Evolutionary conservation across 2,329 filamentous ascomycete species (phyloP).

Genomic region (Microsporum canis): DNA sequence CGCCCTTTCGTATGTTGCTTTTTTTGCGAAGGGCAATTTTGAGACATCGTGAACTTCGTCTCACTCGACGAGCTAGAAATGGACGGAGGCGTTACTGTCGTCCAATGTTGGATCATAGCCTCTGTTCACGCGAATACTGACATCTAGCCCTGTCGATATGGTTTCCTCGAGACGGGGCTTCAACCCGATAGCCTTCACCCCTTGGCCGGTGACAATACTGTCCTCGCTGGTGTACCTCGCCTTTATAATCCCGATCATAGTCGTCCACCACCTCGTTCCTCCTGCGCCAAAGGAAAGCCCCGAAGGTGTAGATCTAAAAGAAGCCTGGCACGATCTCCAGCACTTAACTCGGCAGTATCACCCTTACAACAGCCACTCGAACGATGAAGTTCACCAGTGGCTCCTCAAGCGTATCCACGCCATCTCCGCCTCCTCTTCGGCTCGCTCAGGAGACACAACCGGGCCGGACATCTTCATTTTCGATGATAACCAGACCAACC

Average conservation of each 20-base stretch:
- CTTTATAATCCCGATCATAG: slow-evolving; percentile 58
- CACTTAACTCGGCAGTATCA: slow-evolving; percentile 64
- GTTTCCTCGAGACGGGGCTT: slow-evolving; percentile 22
- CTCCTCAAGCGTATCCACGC: slow-evolving; percentile 58
- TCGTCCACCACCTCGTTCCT: slow-evolving; percentile 67
- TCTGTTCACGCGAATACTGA: background rate
- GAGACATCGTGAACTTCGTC: background rate
- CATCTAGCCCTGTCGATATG: slow-evolving; percentile 18
- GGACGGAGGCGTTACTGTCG: background rate
- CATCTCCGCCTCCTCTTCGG: slow-evolving; percentile 50
- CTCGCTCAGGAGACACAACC: slow-evolving; percentile 17
- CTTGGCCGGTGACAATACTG: slow-evolving; percentile 70
- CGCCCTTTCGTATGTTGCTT: background rate
- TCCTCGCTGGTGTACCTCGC: slow-evolving; percentile 65
- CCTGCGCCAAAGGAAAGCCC: slow-evolving; percentile 47
- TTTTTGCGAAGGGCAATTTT: background rate
- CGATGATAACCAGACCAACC: slow-evolving; percentile 67
- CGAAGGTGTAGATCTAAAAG: slow-evolving; percentile 63
- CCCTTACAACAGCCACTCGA: slow-evolving; percentile 76
- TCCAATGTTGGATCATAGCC: background rate
- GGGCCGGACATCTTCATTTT: slow-evolving; percentile 49
- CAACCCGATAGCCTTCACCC: slow-evolving; percentile 60
- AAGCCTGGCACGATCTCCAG: slow-evolving; percentile 78
- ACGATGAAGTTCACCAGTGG: slow-evolving; percentile 69
- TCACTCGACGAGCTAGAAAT: background rate